These are phyloP conservation scores for Lactarius pseudohatsudake DNA, from an alignment of 768 basidiomycete species.

Conservation along the genomic window DNA sequence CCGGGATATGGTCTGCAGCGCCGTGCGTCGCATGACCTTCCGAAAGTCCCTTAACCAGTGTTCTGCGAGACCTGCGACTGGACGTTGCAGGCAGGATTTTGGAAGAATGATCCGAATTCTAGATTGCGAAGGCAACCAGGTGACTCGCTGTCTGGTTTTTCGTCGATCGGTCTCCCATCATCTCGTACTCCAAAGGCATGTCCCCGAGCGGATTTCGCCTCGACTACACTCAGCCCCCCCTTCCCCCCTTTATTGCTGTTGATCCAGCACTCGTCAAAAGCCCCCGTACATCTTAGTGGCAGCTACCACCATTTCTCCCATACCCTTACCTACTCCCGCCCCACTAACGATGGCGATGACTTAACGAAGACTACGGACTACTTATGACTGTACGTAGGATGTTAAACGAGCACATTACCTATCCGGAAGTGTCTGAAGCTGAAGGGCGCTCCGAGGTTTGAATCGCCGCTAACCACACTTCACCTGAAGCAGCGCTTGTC, in stretches of 20 bases:
- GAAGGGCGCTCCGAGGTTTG: constrained; percentile 14
- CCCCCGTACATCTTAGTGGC: constrained; percentile 21
- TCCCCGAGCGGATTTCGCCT: constrained; percentile 28
- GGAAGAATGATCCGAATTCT: constrained; percentile 39
- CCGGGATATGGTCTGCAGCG: constrained; percentile 39
- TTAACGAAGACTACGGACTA: constrained; percentile 31
- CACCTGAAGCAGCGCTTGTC: constrained; percentile 11
- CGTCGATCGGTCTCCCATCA: constrained; percentile 33
- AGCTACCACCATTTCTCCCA: constrained; percentile 24
- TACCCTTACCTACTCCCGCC: constrained; percentile 21
- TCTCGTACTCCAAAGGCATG: constrained; percentile 30
- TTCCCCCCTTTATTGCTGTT: constrained; percentile 24
- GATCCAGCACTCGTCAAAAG: constrained; percentile 24
- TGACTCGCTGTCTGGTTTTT: constrained; percentile 32
- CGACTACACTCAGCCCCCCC: constrained; percentile 15
- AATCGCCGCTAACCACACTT: constrained; percentile 9
- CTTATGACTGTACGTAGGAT: constrained; percentile 30
- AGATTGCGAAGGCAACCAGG: constrained; percentile 27
- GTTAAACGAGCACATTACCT: constrained; percentile 23
- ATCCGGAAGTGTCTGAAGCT: constrained; percentile 6
- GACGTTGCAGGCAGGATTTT: constrained; percentile 41
- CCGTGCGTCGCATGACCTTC: constrained; percentile 35
- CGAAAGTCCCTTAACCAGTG: constrained; percentile 28
- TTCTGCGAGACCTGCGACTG: constrained; percentile 37
- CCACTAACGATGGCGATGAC: constrained; percentile 22